Evolutionary conservation across 164 flowering plant species (phyloP), one percentile per base, ranked within the genome.

Genomic region (Berberis vulgaris): DNA sequence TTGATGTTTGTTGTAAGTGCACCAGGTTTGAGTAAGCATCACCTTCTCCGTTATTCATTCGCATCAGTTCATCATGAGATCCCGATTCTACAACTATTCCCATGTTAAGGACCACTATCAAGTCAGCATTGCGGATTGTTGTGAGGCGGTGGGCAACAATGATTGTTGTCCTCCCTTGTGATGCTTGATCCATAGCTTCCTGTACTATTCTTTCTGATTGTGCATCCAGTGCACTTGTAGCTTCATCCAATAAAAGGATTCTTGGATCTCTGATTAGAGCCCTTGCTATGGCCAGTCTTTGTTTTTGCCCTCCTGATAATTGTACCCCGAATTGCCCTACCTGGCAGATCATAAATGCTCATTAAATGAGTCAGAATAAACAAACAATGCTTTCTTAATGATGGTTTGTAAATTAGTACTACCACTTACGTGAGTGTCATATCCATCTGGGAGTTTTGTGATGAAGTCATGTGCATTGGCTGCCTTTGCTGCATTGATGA

Each of bases 381-480:
- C 40, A 62, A n/a, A 41, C 2, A 45, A 45, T 0, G 40, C 1
- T 7, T 8, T 4, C 1, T 38, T 40, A 3, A 38, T 11, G 40
- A n/a, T 7, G 10, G 63, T 44, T 45, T 60, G 10, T 4, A 6
- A 52, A 52, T 3, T 52, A 52, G 3, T 6, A 26, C 11, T 7
- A 26, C 2, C 10, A 41, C 71, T 58, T 64, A 81, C 81, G 49
- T 67, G 80, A 12, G 86, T 77, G 2, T 79, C 68, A 50, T 79
- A 78, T 55, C 76, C 74, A 38, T 67, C 45, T 0, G 83, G 82
- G 5, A 81, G 61, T 40, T 63, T 50, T 7, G 57, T 45, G 6
- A 81, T 75, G 68, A 83, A 81, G 39, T 54, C 67, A 41, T 78
- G 80, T 5, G 87, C 85, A 74, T 80, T 75, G 2, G 84, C 79